Conservation (phyloP, 306 rosid genomes). For the Vicia faba region DNA sequence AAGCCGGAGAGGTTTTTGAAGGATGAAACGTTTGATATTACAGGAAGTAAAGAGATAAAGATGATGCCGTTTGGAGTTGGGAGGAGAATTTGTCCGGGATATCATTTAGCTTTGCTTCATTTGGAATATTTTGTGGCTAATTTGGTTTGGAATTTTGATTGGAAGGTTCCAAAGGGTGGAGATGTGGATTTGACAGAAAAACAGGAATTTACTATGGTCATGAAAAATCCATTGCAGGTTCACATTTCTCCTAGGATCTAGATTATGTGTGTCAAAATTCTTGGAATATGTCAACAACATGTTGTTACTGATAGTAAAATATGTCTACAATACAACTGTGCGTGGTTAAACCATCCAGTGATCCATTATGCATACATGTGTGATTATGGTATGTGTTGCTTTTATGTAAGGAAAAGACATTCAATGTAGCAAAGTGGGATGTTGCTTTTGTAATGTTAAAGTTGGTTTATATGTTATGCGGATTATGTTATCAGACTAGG, state of each 20-base stretch:
- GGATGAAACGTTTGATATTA: constrained; percentile 37
- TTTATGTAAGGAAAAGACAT: neutral
- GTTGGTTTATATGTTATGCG: constrained; percentile 49
- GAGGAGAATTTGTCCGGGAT: constrained; percentile 51
- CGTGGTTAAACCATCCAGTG: too few relatives aligned
- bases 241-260: constrained; percentile 36
- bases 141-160: constrained; percentile 47
- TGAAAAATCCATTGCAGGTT: constrained; percentile 46
- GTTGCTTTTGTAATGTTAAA: constrained; percentile 3
- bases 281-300: neutral
- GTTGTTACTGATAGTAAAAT: neutral
- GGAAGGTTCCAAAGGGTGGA: constrained; percentile 30
- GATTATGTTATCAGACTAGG: constrained; percentile 33
- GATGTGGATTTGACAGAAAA: constrained; percentile 42
- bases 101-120: constrained; percentile 39
- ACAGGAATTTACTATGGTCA: constrained; percentile 43
- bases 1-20: constrained; percentile 47
- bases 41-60: constrained; percentile 41
- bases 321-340: neutral
- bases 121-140: constrained; percentile 53
- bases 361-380: too few relatives aligned
- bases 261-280: neutral
- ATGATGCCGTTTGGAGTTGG: constrained; percentile 60
- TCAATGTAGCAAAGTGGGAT: neutral
- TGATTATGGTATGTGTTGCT: too few relatives aligned